Evolutionary conservation across 2,329 filamentous ascomycete species (phyloP), one percentile per base, ranked within the genome.

Genomic region (Microsporum audouinii): DNA sequence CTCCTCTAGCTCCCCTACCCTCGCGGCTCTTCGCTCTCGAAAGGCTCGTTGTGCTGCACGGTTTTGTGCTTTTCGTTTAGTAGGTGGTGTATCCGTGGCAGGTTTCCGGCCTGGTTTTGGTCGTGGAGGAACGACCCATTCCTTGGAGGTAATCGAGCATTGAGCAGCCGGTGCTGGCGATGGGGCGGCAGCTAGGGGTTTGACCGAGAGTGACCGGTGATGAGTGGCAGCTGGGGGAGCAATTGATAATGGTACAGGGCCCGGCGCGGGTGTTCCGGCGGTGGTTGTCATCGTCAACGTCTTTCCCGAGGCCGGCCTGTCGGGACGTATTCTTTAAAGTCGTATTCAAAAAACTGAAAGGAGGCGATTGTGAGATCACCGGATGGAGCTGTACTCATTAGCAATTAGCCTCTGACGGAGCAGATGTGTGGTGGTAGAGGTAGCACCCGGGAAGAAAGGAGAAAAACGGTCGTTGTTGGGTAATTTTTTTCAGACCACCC

Each of bases 41-140:
- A 96, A 96, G 4, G 91, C 91, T 62, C 91, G 84, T 75, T 96
- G 91, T 5, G 91, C 91, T 14, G 91, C 91, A 66, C 91, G 84
- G 68, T 96, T 96, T 71, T 96, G 91, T 7, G 94, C 94, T 78
- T 99, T 99, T 68, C 77, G 76, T 68, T 78, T 78, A 67, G 89
- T 97, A 27, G 94, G 94, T 73, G 97, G 94, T 29, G 89, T 95
- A 95, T 95, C 49, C 56, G 90, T 97, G 69, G 97, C 80, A 29
- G 92, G 94, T 80, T 99, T 99, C 64, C 94, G 85, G 58, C 94
- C 94, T 4, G 94, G 92, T 77, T 97, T 99, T 83, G 89, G 89
- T 63, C 89, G 82, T 33, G 89, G 89, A 29, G 89, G 89, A 51
- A 94, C 85, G 29, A 92, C 82, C 89, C 89, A 94, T 83, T 92